Evolutionary conservation across 257 asterid species (phyloP).

Genomic region (Fraxinus americana): DNA sequence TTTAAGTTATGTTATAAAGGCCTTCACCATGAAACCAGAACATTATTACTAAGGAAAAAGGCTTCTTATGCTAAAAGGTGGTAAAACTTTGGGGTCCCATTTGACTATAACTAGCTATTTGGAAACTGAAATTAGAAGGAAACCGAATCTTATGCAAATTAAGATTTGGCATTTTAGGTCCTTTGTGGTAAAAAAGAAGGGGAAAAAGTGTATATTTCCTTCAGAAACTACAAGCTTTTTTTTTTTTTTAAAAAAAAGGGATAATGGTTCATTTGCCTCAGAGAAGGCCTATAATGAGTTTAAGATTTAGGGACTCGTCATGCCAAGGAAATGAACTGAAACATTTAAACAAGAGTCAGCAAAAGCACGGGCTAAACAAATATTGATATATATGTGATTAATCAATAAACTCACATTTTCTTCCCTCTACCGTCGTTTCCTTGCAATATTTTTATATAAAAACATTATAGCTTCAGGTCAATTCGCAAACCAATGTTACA

Average conservation of each 20-base stretch:
- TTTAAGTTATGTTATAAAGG: slow-evolving; percentile 2
- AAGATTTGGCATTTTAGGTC: background rate
- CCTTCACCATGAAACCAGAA: background rate
- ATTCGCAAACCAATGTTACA: background rate
- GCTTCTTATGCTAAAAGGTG: background rate
- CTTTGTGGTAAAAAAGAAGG: background rate
- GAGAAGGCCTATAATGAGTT: background rate
- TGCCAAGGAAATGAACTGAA: background rate
- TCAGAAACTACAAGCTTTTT: background rate
- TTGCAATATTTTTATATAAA: background rate
- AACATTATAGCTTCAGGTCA: background rate
- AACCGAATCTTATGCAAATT: background rate
- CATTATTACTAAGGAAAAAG: background rate
- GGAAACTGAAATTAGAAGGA: background rate
- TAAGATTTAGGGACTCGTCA: background rate
- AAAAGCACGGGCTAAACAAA: background rate
- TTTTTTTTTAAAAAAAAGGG: background rate
- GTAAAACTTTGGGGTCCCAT: background rate
- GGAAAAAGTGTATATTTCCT: background rate
- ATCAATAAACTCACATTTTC: background rate
- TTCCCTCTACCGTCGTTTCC: background rate
- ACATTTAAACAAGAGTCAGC: background rate
- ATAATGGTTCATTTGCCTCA: background rate
- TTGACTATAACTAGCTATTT: background rate
- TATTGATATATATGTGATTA: background rate